phyloP scores from a whole-genome alignment of 1,284 basidiomycete species.

The Cryptococcus neoformans region DNA sequence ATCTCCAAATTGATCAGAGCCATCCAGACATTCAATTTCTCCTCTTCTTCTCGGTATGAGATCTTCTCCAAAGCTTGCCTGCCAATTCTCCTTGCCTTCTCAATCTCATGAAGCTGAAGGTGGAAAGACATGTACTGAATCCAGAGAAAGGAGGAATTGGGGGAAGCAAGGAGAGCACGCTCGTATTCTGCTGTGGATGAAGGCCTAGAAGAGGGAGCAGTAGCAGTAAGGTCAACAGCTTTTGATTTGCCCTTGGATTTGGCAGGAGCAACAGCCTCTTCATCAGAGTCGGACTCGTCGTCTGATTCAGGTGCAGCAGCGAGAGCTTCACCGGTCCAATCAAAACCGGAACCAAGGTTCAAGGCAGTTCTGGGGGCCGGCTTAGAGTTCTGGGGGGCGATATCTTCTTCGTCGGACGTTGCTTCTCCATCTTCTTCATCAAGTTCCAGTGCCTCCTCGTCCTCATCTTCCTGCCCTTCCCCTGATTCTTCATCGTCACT shows the following conservation, averaged over 20 bases:
- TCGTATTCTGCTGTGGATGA: slow-evolving; percentile 95
- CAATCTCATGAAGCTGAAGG: slow-evolving; percentile 89
- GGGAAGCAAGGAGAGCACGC: slow-evolving; percentile 87
- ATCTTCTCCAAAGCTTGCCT: slow-evolving; percentile 82
- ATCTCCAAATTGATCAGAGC: slow-evolving; percentile 95
- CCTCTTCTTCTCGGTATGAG: slow-evolving; percentile 92
- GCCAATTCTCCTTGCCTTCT: slow-evolving; percentile 86
- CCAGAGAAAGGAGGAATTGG: slow-evolving; percentile 97
- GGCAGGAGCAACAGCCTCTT: slow-evolving; percentile 8
- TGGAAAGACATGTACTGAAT: slow-evolving; percentile 99
- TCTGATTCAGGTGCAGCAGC: slow-evolving; percentile 9
- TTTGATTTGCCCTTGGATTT: slow-evolving; percentile 24
- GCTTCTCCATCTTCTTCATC: slow-evolving; percentile 11
- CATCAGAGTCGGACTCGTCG: slow-evolving; percentile 23
- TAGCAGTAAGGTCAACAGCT: slow-evolving; percentile 68
- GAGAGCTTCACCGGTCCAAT: slow-evolving; percentile 52
- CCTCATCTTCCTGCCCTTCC: slow-evolving; percentile 22
- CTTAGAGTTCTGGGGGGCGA: slow-evolving; percentile 19
- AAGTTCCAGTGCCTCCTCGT: slow-evolving; percentile 16
- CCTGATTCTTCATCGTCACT: slow-evolving; percentile 7
- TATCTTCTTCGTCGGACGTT: slow-evolving; percentile 11
- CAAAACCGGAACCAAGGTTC: slow-evolving; percentile 52
- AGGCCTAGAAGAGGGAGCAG: slow-evolving; percentile 78
- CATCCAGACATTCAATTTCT: slow-evolving; percentile 97
- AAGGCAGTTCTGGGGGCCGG: slow-evolving; percentile 38